Evolutionary conservation across 148 eudicot species (phyloP), one percentile per base, ranked within the genome.

Genomic region (Rhododendron williamsianum): DNA sequence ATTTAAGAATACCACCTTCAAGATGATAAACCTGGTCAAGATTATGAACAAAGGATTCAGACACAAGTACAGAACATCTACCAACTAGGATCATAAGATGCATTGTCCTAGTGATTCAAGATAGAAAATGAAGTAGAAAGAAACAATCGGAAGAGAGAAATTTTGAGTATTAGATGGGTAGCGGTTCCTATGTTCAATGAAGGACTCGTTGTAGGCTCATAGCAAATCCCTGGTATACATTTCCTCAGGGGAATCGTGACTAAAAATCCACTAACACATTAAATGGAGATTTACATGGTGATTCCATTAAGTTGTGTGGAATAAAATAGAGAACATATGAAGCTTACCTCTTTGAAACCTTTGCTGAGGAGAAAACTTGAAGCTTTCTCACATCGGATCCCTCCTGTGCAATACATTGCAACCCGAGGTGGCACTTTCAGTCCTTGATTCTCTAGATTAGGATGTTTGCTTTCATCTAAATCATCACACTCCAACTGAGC

Each of bases 331-430:
- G 83, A 11, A 38, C 52, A 63, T 72, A 74, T 12, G 54, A 73
- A 77, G 25, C 36, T 80, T 83, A 94, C 99, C 98, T 95, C 99
- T 87, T 93, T 89, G 84, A 95, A 93, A 43, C 99, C 99, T 91
- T 95, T 93, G 91, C 95, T 89, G 69, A 97, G 90, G 89, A 97
- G 98, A 86, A 89, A 94, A 88, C 99, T 97, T 60, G 99, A 90
- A 86, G 99, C 99, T 88, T 97, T 97, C 89, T 97, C 99, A 88
- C 98, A 97, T 74, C 98, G 93, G 85, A 97, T 95, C 54, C 99
- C 99, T 85, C 98, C 99, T 27, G 99, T 97, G 90, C 99, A 97
- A 84, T 97, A 95, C 99, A 97, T 95, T 82, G 99, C 98, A 86
- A 97, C 95, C 23, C 94, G 92, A 49, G 98, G 91, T n/a, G 91